Base-by-base conservation (phyloP, 768 basidiomycete genomes). In the Lentinula lateritia region DNA sequence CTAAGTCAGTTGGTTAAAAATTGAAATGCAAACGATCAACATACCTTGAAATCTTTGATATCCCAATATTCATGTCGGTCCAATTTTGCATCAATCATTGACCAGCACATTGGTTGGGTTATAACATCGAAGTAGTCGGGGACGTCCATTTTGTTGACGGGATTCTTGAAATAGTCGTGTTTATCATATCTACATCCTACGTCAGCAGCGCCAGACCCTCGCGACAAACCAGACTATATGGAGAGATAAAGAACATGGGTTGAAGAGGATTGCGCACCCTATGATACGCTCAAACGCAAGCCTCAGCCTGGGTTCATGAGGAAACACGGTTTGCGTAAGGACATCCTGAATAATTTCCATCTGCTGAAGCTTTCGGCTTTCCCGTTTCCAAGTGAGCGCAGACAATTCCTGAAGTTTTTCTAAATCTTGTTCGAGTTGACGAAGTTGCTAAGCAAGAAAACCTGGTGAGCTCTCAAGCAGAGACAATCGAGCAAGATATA, bases 41-140 rank as follows among this genome's bases (percentile, higher is more conserved):
- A 15, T 64, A 86, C 92, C 73, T 86, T 84, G 76, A 98, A 95
- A 4, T 81, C 72, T 36, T 86, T 78, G 0, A 90, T 72, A 68
- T 92, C 86, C 78, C 87, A 86, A 72, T 98, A 98, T 68, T 89
- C 84, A 62, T 92, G 88, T 39, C 80, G 78, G 56, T 95, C 90
- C 35, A 99, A 76, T 71, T 92, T 96, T 34, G 75, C 73, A 50
- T 92, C 88, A 68, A 99, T 96, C 34, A 79, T 80, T 12, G 79
- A 80, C 87, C 95, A 95, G 63, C 88, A 89, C 93, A 97, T 97
- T 0, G 97, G 97, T 3, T 81, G 76, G 67, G 86, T 81, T 68
- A 99, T 81, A 39, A 97, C 78, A 50, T 93, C 89, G 68, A 90
- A 93, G 71, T 99, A 99, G 69, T 98, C 95, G 1, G 91, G 92